Evolutionary conservation across 805 yeast genomes (phyloP).

Genomic region (Wickerhamiella australiensis): DNA sequence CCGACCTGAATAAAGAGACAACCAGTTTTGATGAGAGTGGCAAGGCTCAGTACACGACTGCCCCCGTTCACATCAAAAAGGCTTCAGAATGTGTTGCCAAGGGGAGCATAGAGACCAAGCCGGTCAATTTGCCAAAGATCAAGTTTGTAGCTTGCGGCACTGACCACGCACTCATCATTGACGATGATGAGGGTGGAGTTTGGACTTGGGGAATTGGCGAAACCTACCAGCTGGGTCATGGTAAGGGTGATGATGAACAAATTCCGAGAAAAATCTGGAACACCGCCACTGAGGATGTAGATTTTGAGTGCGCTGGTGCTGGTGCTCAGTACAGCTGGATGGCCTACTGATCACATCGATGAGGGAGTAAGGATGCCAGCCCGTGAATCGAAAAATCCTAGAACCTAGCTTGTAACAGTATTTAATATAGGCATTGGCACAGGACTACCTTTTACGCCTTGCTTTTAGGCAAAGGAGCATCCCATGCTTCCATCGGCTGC

Average conservation of each 20-base stretch:
- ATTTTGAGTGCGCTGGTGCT: conserved; percentile 64
- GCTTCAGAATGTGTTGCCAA: conserved; percentile 47
- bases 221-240: conserved; percentile 91
- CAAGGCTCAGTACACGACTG: conserved; percentile 45
- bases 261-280: conserved; percentile 81
- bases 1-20: conserved; percentile 45
- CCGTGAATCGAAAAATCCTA: too few relatives aligned
- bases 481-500: too few relatives aligned
- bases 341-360: too few relatives aligned
- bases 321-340: conserved; percentile 94
- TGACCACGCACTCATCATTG: conserved; percentile 79
- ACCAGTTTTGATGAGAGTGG: conserved; percentile 66
- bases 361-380: too few relatives aligned
- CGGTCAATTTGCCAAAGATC: conserved; percentile 40
- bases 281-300: conserved; percentile 78
- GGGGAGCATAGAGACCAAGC: conserved; percentile 23
- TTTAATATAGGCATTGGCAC: too few relatives aligned
- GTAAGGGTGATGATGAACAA: conserved; percentile 71
- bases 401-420: not conserved
- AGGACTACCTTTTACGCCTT: too few relatives aligned
- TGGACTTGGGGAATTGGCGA: conserved; percentile 98
- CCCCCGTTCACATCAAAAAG: conserved; percentile 36
- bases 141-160: conserved; percentile 68
- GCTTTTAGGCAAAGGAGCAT: too few relatives aligned
- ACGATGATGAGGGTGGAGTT: conserved; percentile 55